These are phyloP conservation scores for Phyllosticta ampelicida DNA, from an alignment of 2,329 filamentous ascomycete genomes.

Conservation along the genomic window DNA sequence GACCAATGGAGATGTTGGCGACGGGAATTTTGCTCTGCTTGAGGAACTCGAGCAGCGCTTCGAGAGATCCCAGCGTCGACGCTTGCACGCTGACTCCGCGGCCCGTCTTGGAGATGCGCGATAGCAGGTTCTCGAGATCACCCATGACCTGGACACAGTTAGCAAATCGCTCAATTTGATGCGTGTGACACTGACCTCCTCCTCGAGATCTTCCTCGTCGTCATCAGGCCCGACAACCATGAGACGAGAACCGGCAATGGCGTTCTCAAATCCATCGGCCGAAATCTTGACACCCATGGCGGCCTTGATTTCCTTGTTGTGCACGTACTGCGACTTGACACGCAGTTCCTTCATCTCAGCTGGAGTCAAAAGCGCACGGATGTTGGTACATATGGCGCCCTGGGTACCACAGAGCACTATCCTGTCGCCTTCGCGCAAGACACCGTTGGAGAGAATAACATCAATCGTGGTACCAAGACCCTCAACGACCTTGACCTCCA, in stretches of 20 bases:
- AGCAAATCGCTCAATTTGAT: neutral
- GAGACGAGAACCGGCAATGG: conserved; percentile 90
- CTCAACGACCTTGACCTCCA: conserved; percentile 98
- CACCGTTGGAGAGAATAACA: conserved; percentile 91
- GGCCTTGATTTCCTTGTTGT: conserved; percentile 99
- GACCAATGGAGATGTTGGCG: conserved; percentile 91
- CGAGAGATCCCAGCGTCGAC: conserved; percentile 91
- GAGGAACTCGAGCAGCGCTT: conserved; percentile 92
- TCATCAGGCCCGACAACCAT: conserved; percentile 91
- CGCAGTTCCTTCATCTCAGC: conserved; percentile 88
- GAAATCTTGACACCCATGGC: conserved; percentile 98
- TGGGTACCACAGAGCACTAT: conserved; percentile 96
- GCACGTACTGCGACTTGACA: conserved; percentile 91
- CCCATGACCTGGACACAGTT: conserved; percentile 54
- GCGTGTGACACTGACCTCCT: conserved; percentile 45
- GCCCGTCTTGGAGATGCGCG: conserved; percentile 81
- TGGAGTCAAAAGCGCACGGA: conserved; percentile 85
- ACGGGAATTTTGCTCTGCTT: conserved; percentile 95
- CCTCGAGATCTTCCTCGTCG: conserved; percentile 91
- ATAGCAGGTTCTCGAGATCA: conserved; percentile 83
- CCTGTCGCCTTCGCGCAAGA: conserved; percentile 84
- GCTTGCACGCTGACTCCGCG: conserved; percentile 95
- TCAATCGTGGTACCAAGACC: conserved; percentile 98
- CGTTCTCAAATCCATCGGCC: conserved; percentile 86
- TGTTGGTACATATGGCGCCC: conserved; percentile 88